Base-by-base conservation (phyloP, 2,329 filamentous ascomycete genomes). In the Beauveria sp. region DNA sequence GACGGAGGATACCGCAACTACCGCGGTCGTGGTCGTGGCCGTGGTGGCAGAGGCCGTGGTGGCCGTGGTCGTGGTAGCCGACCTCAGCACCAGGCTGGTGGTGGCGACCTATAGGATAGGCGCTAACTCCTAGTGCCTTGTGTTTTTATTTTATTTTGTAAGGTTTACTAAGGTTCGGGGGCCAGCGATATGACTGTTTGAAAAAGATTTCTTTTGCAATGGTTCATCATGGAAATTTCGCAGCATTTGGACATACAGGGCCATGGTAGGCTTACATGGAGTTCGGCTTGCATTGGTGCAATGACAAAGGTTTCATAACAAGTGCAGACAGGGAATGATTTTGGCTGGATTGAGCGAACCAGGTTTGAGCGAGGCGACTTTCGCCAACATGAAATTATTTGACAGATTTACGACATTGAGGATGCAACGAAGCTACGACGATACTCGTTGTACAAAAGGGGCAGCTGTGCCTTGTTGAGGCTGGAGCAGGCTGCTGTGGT, bases 1-100 rank as follows among this genome's bases (percentile, higher is more conserved):
- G 95, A 99, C 68, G 88, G 86, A 56, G 84, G 86, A 18, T 89
- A 86, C 72, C 84, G 89, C 64, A 88, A 90, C 65, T 95, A 87
- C 74, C 87, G 92, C 57, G 90, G 91, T 34, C 84, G 91, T 49
- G 90, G 90, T 42, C 86, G 92, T 62, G 90, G 90, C 24, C 84
- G 89, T 54, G 87, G 88, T 28, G 74, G 77, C 52, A 71, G 77
- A 28, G 78, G 79, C 22, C 74, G 76, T 62, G 77, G 76, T 22
- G 68, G 73, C n/a, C 69, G 61, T 28, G 75, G 78, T 38, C 71
- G 73, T 24, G 75, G 74, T 49, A 61, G 63, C 24, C 72, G 72
- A 9, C 67, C 70, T 28, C 73, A 69, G 47, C 74, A 71, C 52
- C 71, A 74, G 58, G 56, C 66, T 24, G 20, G 24, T 14, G 52